Evolutionary conservation across 2,329 filamentous ascomycete genomes (phyloP).

Genomic region (Penicillium concentricum): DNA sequence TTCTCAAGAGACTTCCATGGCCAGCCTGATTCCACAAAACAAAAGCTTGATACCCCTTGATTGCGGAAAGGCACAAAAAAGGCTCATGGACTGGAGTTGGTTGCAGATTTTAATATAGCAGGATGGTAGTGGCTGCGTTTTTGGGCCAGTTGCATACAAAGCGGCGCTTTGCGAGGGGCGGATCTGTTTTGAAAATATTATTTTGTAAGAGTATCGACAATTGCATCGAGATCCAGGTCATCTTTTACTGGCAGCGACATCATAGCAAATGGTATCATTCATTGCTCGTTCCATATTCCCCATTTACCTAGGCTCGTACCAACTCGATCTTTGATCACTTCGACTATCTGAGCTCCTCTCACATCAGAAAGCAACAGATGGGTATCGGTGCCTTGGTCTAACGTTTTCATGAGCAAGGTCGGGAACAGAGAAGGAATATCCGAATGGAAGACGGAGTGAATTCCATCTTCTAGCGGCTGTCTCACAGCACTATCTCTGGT

Average conservation of each 20-base stretch:
- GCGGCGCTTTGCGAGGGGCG: conserved; percentile 21
- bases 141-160: conserved; percentile 17
- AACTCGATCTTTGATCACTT: conserved; percentile 42
- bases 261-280: background rate
- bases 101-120: conserved; percentile 6
- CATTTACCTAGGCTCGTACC: conserved; percentile 38
- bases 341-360: conserved; percentile 28
- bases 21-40: conserved; percentile 1
- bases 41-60: conserved; percentile 30
- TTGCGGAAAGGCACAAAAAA: conserved; percentile 16
- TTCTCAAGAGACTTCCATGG: background rate
- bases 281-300: conserved; percentile 29
- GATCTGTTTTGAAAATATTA: conserved; percentile 5
- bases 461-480: conserved; percentile 16
- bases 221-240: conserved; percentile 12
- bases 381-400: conserved; percentile 42
- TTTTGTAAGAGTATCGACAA: conserved; percentile 17
- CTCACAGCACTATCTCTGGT: background rate
- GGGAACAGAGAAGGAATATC: conserved; percentile 21
- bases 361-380: conserved; percentile 39
- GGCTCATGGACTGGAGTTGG: conserved; percentile 29
- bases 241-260: background rate
- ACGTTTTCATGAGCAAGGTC: conserved; percentile 34
- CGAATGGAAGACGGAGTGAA: conserved; percentile 30
- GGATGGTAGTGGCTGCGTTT: background rate